phyloP scores from a whole-genome alignment of 257 asterid genomes.

The Prunella vulgaris region DNA sequence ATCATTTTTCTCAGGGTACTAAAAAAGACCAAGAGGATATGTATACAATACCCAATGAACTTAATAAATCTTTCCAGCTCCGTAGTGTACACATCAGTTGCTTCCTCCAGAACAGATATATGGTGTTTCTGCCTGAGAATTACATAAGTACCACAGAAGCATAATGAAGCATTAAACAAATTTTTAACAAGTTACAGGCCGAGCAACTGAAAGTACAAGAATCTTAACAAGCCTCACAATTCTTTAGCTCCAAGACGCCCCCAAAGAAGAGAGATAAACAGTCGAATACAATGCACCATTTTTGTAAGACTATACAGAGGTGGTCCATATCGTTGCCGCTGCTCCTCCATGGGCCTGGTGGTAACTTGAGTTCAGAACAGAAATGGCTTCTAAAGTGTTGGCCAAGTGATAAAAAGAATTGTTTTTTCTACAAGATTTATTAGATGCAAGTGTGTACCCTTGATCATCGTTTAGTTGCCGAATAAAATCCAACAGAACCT shows the following conservation, averaged over 20 bases:
- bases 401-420: constrained; percentile 20
- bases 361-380: constrained; percentile 34
- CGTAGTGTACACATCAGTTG: constrained; percentile 63
- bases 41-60: constrained; percentile 64
- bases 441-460: constrained; percentile 60
- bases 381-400: constrained; percentile 17
- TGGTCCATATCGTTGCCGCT: constrained; percentile 93
- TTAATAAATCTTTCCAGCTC: constrained; percentile 78
- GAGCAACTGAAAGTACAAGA: constrained; percentile 20
- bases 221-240: constrained; percentile 49
- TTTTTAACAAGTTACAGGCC: constrained; percentile 12
- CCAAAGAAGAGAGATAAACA: constrained; percentile 62
- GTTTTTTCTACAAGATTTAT: constrained; percentile 6
- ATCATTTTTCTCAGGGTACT: constrained; percentile 2
- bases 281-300: constrained; percentile 69
- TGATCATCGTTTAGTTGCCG: constrained; percentile 92
- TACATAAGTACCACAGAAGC: constrained; percentile 16
- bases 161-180: not conserved
- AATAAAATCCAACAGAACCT: constrained; percentile 94
- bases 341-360: constrained; percentile 99
- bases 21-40: constrained; percentile 9
- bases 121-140: constrained; percentile 58
- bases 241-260: constrained; percentile 47
- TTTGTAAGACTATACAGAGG: constrained; percentile 85
- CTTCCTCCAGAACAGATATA: constrained; percentile 62